Evolutionary conservation across 257 asterid species (phyloP), one percentile per base, ranked within the genome.

Genomic region (Jaltomata sinuosa): DNA sequence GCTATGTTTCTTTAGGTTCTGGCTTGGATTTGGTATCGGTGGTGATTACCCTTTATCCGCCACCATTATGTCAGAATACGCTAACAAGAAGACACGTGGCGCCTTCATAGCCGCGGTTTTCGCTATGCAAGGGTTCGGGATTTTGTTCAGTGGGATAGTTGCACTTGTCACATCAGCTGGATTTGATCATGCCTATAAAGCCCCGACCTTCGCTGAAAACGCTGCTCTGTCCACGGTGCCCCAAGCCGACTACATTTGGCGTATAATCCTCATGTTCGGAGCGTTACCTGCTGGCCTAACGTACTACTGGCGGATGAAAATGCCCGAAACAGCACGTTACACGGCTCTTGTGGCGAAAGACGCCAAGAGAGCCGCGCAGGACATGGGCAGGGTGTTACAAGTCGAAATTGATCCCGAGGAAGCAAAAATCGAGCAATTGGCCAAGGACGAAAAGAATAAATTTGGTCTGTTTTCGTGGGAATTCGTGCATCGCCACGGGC

Each of bases 51-150:
- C 80, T 22, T 7, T 74, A 12, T 74, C 80, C 0, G 80, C 80
- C 19, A 74, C 80, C 0, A 74, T 74, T 18, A 74, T 74, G 80
- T 45, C 80, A 0, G 80, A 74, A 45, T 74, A 74, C 1, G 80
- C 80, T n/a, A 74, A 74, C 38, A 74, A 74, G 1, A 74, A 74
- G 11, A 74, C 80, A 15, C 57, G 80, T 19, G 89, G 89, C 4
- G 79, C 87, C 0, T 87, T 84, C 32, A 87, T 87, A 32, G 87
- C 89, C 0, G 84, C 89, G 1, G 87, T 84, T 16, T 87, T 87
- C 31, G 87, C 89, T 67, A 87, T 87, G 89, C 89, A 87, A 69
- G 87, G 89, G 7, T 86, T 86, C 27, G 86, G 86, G 12, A 86
- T 86, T 18, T 82, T 86, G 49, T 16, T 14, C 15, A 82, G 85